Conservation (phyloP, 1,139 yeast genomes). For the Yamadazyma diddensiae region DNA sequence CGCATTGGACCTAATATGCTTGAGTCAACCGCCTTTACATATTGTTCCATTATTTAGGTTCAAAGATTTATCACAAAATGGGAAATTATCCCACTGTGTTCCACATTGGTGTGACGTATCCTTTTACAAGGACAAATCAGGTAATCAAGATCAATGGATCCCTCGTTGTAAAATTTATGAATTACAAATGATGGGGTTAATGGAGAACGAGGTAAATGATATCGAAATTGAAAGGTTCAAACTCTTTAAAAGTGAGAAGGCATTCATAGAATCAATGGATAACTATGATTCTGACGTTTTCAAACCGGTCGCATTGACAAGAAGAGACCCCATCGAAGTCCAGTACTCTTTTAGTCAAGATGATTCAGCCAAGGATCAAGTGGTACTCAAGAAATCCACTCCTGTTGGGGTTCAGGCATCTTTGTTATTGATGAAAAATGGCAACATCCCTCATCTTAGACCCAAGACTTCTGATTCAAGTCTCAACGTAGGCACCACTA, state of each 20-base stretch:
- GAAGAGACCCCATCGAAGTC: constrained; percentile 4
- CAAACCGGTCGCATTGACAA: constrained; percentile 19
- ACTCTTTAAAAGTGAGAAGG: constrained; percentile 22
- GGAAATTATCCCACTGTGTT: constrained; percentile 67
- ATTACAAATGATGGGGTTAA: constrained; percentile 96
- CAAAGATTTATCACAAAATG: constrained; percentile 30
- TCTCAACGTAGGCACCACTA: constrained; percentile 23
- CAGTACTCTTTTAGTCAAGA: constrained; percentile 5
- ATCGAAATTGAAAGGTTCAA: constrained; percentile 58
- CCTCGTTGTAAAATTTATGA: constrained; percentile 94
- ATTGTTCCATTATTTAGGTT: constrained; percentile 86
- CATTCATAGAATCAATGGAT: constrained; percentile 53
- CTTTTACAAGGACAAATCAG: constrained; percentile 62
- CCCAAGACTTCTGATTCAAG: constrained; percentile 16
- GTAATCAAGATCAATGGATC: constrained; percentile 68
- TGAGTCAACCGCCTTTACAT: constrained; percentile 89
- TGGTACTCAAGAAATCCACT: constrained; percentile 4
- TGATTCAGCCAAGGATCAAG: not conserved
- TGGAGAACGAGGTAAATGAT: constrained; percentile 80
- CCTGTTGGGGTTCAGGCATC: constrained; percentile 15
- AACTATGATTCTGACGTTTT: constrained; percentile 58
- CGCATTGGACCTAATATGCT: constrained; percentile 83
- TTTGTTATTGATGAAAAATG: constrained; percentile 10
- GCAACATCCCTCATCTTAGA: constrained; percentile 6
- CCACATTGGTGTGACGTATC: constrained; percentile 96